phyloP scores from a whole-genome alignment of 2,329 filamentous ascomycete genomes.

The Aspergillus novoparasiticus region DNA sequence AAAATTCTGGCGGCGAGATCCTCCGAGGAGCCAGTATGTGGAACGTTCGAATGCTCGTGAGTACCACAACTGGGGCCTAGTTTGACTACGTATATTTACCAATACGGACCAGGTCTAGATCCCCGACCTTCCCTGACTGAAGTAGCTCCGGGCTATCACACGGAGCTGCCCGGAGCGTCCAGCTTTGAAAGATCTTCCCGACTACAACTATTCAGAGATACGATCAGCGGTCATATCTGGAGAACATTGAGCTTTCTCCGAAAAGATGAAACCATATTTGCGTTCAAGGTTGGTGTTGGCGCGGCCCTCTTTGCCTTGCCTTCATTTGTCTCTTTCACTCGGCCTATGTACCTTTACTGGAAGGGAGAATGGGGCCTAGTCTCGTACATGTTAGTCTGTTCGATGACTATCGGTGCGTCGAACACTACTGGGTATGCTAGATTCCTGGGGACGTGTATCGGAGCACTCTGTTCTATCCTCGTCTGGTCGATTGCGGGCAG shows the following conservation, averaged over 20 bases:
- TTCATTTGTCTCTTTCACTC: constrained; percentile 77
- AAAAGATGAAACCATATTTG: constrained; percentile 72
- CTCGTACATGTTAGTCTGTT: constrained; percentile 97
- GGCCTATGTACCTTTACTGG: constrained; percentile 82
- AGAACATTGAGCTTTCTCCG: constrained; percentile 58
- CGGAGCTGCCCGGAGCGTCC: neutral
- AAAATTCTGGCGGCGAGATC: constrained; percentile 66
- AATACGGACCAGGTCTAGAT: neutral
- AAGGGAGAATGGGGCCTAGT: constrained; percentile 94
- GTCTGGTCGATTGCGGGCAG: constrained; percentile 77
- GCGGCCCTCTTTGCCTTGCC: constrained; percentile 87
- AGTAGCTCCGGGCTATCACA: neutral
- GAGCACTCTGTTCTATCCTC: constrained; percentile 72
- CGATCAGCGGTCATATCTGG: constrained; percentile 55
- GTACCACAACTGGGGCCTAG: neutral
- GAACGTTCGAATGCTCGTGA: constrained; percentile 4
- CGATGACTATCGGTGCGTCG: constrained; percentile 94
- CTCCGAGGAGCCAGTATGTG: constrained; percentile 8
- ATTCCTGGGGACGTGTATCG: constrained; percentile 82
- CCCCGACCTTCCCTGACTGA: neutral
- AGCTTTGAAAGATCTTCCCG: neutral
- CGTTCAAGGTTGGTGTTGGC: constrained; percentile 89
- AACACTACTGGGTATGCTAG: constrained; percentile 89
- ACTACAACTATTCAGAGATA: constrained; percentile 9
- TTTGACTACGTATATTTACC: neutral